Evolutionary conservation across 1,139 yeast genomes (phyloP), one percentile per base, ranked within the genome.

Genomic region (Pichia sp.): DNA sequence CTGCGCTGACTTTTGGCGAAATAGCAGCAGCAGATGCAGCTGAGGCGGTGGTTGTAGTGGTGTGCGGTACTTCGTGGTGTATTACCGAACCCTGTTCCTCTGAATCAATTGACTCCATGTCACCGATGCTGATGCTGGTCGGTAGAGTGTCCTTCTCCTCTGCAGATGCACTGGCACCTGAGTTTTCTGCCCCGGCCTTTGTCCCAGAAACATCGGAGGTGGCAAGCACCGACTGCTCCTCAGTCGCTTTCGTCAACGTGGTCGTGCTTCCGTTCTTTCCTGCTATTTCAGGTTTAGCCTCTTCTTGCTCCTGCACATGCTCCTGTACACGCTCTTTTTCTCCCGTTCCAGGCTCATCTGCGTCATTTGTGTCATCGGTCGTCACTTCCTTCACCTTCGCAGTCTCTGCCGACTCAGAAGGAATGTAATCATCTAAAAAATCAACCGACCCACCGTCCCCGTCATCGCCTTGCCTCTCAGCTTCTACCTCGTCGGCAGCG

Each of bases 21-120:
- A 11, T 34, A 34, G 40, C n/a, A 11, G 40, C 40, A 34, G 40
- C 11, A 3, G 8, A 10, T 29, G 30, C 40, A 8, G 10, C 47
- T 31, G 40, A 13, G 40, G 10, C 15, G 6, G 15, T 15, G 15
- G 40, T 15, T 11, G 40, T 15, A 36, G 34, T 8, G 11, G 40
- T 7, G 13, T 36, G 7, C 15, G 15, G 15, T 7, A 32, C 15
- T 16, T 15, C 42, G 26, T 46, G 49, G 38, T 42, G 41, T 1
- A 51, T n/a, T 4, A 50, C 48, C 8, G 55, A 51, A 4, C 30
- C 47, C 19, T 49, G 51, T 1, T 45, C 46, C 4, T 48, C 51
- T n/a, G 57, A 51, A 44, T 57, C 57, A 38, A 54, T 51, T 38
- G 59, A 54, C 32, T 53, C 51, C 49, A 55, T 49, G 38, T 57